Conservation (phyloP, 441 rosid species). For the Manihot esculenta region DNA sequence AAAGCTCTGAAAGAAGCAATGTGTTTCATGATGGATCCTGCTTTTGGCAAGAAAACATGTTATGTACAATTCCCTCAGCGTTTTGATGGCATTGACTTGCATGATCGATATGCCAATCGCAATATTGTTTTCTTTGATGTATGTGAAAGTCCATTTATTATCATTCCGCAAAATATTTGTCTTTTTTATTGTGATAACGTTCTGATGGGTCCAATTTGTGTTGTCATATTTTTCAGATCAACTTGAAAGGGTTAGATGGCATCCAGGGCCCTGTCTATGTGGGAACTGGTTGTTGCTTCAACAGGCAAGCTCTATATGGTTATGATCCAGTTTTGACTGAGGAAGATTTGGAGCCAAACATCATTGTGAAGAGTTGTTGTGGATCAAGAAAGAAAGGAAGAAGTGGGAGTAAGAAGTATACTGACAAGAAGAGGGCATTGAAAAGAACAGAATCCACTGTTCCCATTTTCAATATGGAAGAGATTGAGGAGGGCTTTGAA, state of each 20-base stretch:
- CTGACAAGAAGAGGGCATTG: constrained; percentile 68
- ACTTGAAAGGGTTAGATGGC: constrained; percentile 95
- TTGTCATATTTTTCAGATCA: constrained; percentile 55
- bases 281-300: constrained; percentile 97
- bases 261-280: constrained; percentile 98
- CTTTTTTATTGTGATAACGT: background rate
- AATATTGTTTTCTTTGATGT: constrained; percentile 98
- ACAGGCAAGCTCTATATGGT: constrained; percentile 95
- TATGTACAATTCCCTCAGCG: constrained; percentile 98
- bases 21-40: constrained; percentile 99
- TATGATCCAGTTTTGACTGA: constrained; percentile 95
- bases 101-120: constrained; percentile 98
- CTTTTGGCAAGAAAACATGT: constrained; percentile 82
- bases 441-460: constrained; percentile 90
- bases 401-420: constrained; percentile 60
- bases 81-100: constrained; percentile 98
- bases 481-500: constrained; percentile 96
- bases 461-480: constrained; percentile 99
- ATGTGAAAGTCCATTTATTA: constrained; percentile 31
- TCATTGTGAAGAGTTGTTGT: constrained; percentile 91
- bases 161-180: constrained; percentile 5
- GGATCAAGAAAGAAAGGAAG: constrained; percentile 91
- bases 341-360: constrained; percentile 91
- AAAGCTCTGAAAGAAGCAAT: constrained; percentile 98
- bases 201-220: constrained; percentile 5